These are phyloP conservation scores for Tulasnella sp. DNA, from an alignment of 768 basidiomycete species.

Conservation along the genomic window DNA sequence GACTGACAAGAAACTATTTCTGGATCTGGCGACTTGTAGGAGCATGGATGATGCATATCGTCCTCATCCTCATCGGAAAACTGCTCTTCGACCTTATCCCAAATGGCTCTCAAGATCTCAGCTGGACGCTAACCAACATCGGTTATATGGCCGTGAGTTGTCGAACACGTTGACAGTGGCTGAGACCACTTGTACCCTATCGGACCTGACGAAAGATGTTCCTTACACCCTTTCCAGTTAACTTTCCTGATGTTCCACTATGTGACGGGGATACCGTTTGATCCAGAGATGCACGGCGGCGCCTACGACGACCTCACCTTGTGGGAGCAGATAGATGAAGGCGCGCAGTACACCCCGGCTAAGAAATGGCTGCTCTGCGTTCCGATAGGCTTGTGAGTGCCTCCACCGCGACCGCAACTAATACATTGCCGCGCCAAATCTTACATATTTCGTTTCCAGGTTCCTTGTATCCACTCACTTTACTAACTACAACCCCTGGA, in stretches of 20 bases:
- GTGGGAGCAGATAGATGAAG: constrained; percentile 99
- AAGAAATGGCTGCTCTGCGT: constrained; percentile 93
- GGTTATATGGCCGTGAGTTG: constrained; percentile 77
- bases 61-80: constrained; percentile 84
- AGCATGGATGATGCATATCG: constrained; percentile 95
- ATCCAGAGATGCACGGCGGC: constrained; percentile 73
- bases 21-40: constrained; percentile 37
- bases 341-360: constrained; percentile 95
- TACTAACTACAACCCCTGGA: constrained; percentile 89
- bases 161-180: background rate
- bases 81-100: constrained; percentile 89
- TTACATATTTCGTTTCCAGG: constrained; percentile 31
- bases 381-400: constrained; percentile 74
- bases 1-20: background rate
- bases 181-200: background rate
- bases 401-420: background rate
- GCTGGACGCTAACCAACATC: constrained; percentile 91
- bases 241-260: constrained; percentile 98
- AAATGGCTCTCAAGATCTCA: constrained; percentile 84
- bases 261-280: constrained; percentile 94
- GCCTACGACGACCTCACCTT: constrained; percentile 96
- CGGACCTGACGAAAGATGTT: background rate
- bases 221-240: constrained; percentile 41
- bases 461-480: constrained; percentile 98
- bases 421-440: constrained; percentile 18